Percentiles rank a stretch among this genome's conserved stretches.
These are phyloP conservation scores for Pleurotus citrinopileatus DNA, from an alignment of 768 basidiomycete genomes.

Conservation along the genomic window DNA sequence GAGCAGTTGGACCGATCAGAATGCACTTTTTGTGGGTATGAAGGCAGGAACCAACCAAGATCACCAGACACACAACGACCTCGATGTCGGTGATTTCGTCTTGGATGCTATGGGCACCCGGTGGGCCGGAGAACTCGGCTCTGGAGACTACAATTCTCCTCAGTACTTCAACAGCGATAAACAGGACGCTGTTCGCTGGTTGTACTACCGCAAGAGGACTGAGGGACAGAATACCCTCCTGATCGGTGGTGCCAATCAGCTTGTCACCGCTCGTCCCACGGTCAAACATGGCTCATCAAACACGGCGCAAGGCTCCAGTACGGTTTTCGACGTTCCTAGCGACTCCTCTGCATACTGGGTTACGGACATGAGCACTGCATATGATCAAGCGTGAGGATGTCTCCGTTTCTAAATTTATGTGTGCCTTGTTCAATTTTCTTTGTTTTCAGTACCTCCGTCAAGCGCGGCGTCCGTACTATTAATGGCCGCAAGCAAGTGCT, in stretches of 20 bases:
- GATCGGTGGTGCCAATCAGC: slow-evolving; percentile 75
- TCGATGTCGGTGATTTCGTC: slow-evolving; percentile 95
- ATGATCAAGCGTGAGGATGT: slow-evolving; percentile 66
- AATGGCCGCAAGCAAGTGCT: slow-evolving; percentile 88
- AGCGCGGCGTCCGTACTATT: slow-evolving; percentile 81
- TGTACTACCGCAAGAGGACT: slow-evolving; percentile 94
- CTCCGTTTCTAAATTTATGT: not conserved
- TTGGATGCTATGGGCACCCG: slow-evolving; percentile 90
- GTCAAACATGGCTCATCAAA: slow-evolving; percentile 48
- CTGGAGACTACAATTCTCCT: slow-evolving; percentile 71
- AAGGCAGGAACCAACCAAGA: slow-evolving; percentile 80
- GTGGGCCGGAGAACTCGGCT: slow-evolving; percentile 95
- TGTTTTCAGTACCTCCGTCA: slow-evolving; percentile 55
- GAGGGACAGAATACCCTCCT: slow-evolving; percentile 96
- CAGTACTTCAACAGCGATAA: slow-evolving; percentile 77
- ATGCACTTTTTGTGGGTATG: slow-evolving; percentile 82
- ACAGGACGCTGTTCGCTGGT: slow-evolving; percentile 75
- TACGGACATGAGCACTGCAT: slow-evolving; percentile 77
- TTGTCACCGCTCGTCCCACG: slow-evolving; percentile 64
- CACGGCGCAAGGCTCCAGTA: slow-evolving; percentile 82
- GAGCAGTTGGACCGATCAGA: slow-evolving; percentile 86
- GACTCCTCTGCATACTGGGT: slow-evolving; percentile 80
- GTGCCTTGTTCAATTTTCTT: slow-evolving; percentile 14
- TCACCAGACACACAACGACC: slow-evolving; percentile 94
- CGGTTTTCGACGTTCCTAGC: slow-evolving; percentile 58